Evolutionary conservation across 2,329 filamentous ascomycete species (phyloP).

Genomic region (Stagonosporopsis cucurbitacearum): DNA sequence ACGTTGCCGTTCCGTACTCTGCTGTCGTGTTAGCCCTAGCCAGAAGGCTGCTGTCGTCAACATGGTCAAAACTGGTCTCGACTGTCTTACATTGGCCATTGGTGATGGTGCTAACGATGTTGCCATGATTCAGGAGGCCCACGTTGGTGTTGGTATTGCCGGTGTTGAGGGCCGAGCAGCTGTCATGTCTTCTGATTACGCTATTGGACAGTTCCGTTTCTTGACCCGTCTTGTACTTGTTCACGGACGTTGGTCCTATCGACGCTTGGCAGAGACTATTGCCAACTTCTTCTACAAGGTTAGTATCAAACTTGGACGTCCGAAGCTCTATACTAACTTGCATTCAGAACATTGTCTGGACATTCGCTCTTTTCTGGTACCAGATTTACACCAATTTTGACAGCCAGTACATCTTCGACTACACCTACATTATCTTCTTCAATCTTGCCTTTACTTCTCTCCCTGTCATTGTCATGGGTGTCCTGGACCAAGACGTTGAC

Average conservation of each 20-base stretch:
- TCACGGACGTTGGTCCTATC: constrained; percentile 91
- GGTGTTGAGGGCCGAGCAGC: constrained; percentile 87
- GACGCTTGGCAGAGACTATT: constrained; percentile 88
- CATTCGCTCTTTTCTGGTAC: constrained; percentile 95
- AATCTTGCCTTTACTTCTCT: constrained; percentile 97
- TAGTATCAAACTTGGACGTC: constrained; percentile 24
- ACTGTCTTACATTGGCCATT: constrained; percentile 94
- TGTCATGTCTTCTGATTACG: constrained; percentile 84
- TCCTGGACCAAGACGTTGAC: constrained; percentile 95
- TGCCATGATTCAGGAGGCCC: constrained; percentile 90
- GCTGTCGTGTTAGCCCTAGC: constrained; percentile 94
- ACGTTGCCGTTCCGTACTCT: constrained; percentile 94
- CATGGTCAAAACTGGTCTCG: constrained; percentile 92
- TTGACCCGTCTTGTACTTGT: constrained; percentile 79
- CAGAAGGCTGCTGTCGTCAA: constrained; percentile 97
- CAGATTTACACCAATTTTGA: constrained; percentile 96
- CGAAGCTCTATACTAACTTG: constrained; percentile 31
- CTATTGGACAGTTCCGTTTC: constrained; percentile 88
- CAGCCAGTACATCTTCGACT: constrained; percentile 95
- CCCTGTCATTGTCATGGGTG: constrained; percentile 92
- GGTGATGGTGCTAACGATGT: constrained; percentile 92
- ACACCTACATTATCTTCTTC: constrained; percentile 96
- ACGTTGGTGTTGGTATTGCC: constrained; percentile 87
- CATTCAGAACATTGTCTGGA: constrained; percentile 89
- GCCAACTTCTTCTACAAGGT: constrained; percentile 99